phyloP scores from a whole-genome alignment of 129 eudicot genomes.

The Calendula officinalis region DNA sequence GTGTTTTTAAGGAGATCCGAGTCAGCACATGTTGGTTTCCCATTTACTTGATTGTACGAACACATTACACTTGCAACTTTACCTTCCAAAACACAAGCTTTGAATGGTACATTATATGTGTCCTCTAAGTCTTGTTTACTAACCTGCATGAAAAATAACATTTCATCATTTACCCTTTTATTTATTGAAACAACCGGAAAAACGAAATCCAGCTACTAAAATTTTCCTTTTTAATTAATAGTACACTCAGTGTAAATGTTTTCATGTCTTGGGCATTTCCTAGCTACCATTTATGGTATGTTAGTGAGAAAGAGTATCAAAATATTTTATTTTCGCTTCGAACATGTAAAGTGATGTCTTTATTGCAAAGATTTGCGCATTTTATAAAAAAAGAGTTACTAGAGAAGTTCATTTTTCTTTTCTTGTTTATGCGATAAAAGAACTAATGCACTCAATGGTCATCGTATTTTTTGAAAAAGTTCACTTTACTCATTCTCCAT shows the following conservation, averaged over 20 bases:
- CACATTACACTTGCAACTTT: constrained; percentile 97
- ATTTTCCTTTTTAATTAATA: background rate
- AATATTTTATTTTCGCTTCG: too few species aligned
- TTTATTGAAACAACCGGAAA: background rate
- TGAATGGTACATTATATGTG: constrained; percentile 88
- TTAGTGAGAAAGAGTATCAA: background rate
- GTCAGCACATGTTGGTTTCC: constrained; percentile 97
- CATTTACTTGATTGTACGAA: constrained; percentile 93
- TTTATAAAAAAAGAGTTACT: background rate
- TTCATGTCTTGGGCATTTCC: background rate
- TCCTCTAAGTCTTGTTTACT: constrained; percentile 91
- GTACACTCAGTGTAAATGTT: background rate
- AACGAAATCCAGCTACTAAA: background rate
- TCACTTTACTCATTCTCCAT: too few species aligned
- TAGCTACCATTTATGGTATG: background rate
- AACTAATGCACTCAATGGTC: too few species aligned
- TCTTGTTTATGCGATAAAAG: background rate
- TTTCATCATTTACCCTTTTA: background rate
- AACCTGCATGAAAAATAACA: constrained; percentile 41
- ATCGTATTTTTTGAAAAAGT: too few species aligned
- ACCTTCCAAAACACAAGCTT: constrained; percentile 93
- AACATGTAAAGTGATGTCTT: too few species aligned
- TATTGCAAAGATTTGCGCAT: too few species aligned
- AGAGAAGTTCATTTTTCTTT: background rate
- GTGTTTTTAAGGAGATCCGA: constrained; percentile 63